A percentile compares a stretch with the other conserved stretches of the same genome.
Evolutionary conservation across 768 basidiomycete species (phyloP).

Genomic region (Rubroboletus pulcherrimus): DNA sequence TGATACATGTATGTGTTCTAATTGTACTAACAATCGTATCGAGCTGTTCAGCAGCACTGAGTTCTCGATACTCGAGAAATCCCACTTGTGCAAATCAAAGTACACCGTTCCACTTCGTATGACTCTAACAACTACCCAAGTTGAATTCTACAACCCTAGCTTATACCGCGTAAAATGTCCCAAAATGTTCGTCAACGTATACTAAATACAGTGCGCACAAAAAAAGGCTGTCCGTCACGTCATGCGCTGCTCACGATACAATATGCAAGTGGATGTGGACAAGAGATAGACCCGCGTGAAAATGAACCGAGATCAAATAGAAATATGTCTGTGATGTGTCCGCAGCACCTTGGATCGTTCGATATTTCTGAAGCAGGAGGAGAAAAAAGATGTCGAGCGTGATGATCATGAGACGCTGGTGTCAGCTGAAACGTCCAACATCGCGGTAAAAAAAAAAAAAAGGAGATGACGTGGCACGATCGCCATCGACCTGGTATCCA

Average conservation of each 20-base stretch:
- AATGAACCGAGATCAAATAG: conserved; percentile 6
- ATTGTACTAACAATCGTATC: neutral
- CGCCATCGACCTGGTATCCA: neutral
- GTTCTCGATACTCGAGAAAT: neutral
- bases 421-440: neutral
- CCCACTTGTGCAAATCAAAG: neutral
- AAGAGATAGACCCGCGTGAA: neutral
- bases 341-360: conserved; percentile 3
- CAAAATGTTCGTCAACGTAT: neutral
- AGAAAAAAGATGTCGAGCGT: neutral
- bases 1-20: conserved; percentile 5
- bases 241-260: conserved; percentile 10
- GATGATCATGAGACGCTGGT: neutral
- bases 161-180: neutral
- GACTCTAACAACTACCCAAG: neutral
- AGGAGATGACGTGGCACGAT: neutral
- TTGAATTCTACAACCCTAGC: neutral
- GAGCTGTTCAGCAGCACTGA: neutral
- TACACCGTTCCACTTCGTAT: neutral
- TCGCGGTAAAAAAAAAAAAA: neutral
- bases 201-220: conserved; percentile 4
- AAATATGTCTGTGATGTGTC: conserved; percentile 14
- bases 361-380: neutral
- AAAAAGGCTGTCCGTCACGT: neutral
- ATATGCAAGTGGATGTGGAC: neutral